Evolutionary conservation across 805 yeast species (phyloP), one percentile per base, ranked within the genome.

Genomic region (Saccharomycopsis sp.): DNA sequence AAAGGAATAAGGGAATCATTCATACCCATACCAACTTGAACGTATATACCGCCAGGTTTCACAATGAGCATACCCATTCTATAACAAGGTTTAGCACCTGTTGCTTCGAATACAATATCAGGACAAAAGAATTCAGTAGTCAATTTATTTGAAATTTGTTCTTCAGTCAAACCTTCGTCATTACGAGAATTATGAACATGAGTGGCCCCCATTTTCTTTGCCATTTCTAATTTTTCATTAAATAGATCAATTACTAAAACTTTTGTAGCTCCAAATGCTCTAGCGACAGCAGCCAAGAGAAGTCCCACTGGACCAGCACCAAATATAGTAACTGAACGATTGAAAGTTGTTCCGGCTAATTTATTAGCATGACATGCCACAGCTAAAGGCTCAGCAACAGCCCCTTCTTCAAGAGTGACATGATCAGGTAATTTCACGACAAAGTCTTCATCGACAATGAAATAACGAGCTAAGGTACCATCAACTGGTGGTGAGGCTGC

Each of bases 291-390:
- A 31, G 89, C 87, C 43, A 79, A 70, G 44, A 85, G 67, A 39
- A 85, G 62, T 16, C 95, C 96, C 46, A 87, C 88, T 3, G 96
- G 95, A 7, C 96, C 96, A 22, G 94, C 94, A 43, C 95, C 96
- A 51, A 82, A 81, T 0, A 86, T 85, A 35, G 76, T 79, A 11
- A 81, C 85, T 20, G 67, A 63, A 43, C 79, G 81, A 47, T 89
- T 89, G 56, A 81, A 80, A 20, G 62, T 67, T 41, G 81, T 67
- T 26, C 66, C 65, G 3, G 80, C 88, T 38, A 75, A 67, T 58
- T 77, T 80, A 42, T 76, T 71, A 5, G 88, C 85, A 59, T 87
- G 96, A 4, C 85, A 90, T 34, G 82, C 96, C 40, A 87, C 96
- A 20, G 86, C 72, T 55, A 85, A 65, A 17, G 96, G 96, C 65